Conservation (phyloP, 352 stramenopile genomes). For the Albugo laibachii region DNA sequence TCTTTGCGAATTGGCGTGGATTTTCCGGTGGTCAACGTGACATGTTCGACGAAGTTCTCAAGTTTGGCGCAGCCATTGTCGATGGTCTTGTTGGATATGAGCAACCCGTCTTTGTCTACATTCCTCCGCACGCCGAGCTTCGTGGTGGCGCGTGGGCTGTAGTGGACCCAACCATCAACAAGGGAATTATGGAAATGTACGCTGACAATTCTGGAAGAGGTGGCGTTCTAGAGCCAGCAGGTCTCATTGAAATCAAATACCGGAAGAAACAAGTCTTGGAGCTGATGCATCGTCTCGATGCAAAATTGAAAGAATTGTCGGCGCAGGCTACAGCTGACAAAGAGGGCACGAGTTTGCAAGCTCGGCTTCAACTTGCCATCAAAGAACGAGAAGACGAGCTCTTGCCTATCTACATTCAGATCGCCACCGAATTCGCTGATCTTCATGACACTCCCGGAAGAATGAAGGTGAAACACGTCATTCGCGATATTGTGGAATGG, state of each 20-base stretch:
- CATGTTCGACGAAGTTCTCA: conserved; percentile 99
- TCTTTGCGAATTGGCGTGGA: conserved; percentile 99
- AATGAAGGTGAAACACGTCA: conserved; percentile 98
- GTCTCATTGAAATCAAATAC: conserved; percentile 99
- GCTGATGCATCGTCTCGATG: conserved; percentile 95
- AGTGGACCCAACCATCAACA: conserved; percentile 98
- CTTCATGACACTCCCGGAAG: conserved; percentile 99
- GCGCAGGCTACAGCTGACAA: conserved; percentile 42
- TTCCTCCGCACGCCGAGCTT: conserved; percentile 97
- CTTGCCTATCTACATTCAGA: conserved; percentile 94
- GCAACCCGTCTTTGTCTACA: conserved; percentile 99
- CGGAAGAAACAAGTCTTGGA: conserved; percentile 91
- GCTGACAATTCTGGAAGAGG: conserved; percentile 84
- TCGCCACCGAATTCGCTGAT: conserved; percentile 98
- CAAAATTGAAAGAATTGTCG: conserved; percentile 77
- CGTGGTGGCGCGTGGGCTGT: conserved; percentile 98
- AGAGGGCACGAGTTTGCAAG: conserved; percentile 14
- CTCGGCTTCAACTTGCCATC: conserved; percentile 81
- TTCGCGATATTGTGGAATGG: conserved; percentile 94
- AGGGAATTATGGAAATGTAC: conserved; percentile 99
- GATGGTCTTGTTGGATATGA: conserved; percentile 97
- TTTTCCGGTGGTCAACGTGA: conserved; percentile 98
- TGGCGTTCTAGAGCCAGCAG: conserved; percentile 97
- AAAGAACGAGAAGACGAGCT: conserved; percentile 83
- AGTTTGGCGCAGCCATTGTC: conserved; percentile 99